Conservation (phyloP, 1,139 yeast species). For the Candida sp. region DNA sequence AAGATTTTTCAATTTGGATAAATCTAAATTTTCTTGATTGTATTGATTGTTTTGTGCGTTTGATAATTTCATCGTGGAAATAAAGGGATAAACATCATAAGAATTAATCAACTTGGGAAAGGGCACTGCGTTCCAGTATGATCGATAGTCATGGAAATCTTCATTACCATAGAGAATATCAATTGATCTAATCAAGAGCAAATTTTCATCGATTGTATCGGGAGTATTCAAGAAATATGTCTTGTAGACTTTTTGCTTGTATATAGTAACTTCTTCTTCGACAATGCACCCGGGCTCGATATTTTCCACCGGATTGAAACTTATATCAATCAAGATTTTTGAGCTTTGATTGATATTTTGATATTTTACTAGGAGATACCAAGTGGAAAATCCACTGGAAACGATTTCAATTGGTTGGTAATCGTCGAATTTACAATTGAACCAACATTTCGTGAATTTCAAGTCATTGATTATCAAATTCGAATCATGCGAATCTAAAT, state of each 20-base stretch:
- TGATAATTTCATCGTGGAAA: slow-evolving; percentile 9
- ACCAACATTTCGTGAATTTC: neutral
- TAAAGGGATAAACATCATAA: slow-evolving; percentile 9
- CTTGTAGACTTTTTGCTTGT: slow-evolving; percentile 7
- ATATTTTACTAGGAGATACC: slow-evolving; percentile 8
- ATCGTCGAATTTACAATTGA: neutral
- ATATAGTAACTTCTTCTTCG: slow-evolving; percentile 3
- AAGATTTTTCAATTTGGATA: slow-evolving; percentile 3
- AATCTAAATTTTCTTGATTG: slow-evolving; percentile 1
- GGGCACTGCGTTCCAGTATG: slow-evolving; percentile 9
- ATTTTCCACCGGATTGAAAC: slow-evolving; percentile 6
- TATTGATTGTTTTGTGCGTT: slow-evolving; percentile 2
- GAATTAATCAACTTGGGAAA: slow-evolving; percentile 3
- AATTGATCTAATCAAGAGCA: slow-evolving; percentile 16
- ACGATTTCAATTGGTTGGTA: neutral
- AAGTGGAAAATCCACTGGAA: neutral
- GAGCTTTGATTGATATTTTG: slow-evolving; percentile 9
- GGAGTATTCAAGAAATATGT: slow-evolving; percentile 2
- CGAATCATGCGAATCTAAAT: neutral
- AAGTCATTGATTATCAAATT: neutral
- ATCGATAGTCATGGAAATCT: slow-evolving; percentile 17
- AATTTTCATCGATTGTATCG: slow-evolving; percentile 6
- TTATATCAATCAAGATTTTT: slow-evolving; percentile 12
- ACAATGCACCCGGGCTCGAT: slow-evolving; percentile 2
- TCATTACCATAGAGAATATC: slow-evolving; percentile 24